These are phyloP conservation scores for Apium graveolens DNA, from an alignment of 129 eudicot species.

Conservation along the genomic window DNA sequence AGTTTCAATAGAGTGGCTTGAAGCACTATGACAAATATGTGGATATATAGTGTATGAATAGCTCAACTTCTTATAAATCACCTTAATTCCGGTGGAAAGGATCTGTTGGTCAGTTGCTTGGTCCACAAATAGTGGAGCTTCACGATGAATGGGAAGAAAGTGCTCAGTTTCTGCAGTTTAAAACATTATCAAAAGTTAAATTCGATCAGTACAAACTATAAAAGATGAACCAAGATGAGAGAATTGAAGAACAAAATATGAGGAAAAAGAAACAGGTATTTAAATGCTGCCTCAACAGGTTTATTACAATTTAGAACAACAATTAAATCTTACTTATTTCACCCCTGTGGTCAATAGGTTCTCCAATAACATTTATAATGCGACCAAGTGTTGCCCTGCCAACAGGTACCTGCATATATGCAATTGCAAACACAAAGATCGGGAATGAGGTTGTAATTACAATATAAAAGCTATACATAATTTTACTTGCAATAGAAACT, in stretches of 20 bases:
- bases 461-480: neutral
- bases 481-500: neutral
- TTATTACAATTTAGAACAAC: neutral
- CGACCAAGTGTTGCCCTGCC: conserved; percentile 97
- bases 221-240: neutral
- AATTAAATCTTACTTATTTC: conserved; percentile 46
- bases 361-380: conserved; percentile 90
- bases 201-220: neutral
- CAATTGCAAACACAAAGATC: conserved; percentile 7
- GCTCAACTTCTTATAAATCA: conserved; percentile 10
- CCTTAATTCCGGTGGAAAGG: conserved; percentile 95
- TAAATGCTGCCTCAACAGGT: too few relatives aligned
- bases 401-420: conserved; percentile 61
- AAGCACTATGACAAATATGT: neutral
- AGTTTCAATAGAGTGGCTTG: neutral
- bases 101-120: conserved; percentile 94
- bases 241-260: neutral
- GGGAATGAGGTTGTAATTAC: neutral
- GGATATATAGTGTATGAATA: neutral
- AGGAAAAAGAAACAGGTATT: neutral
- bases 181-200: neutral
- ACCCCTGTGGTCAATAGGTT: conserved; percentile 81
- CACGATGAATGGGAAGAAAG: conserved; percentile 90
- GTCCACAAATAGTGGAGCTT: conserved; percentile 86
- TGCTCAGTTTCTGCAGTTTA: conserved; percentile 61